Conservation (phyloP, 768 basidiomycete species). For the Panaeolus cyanescens region DNA sequence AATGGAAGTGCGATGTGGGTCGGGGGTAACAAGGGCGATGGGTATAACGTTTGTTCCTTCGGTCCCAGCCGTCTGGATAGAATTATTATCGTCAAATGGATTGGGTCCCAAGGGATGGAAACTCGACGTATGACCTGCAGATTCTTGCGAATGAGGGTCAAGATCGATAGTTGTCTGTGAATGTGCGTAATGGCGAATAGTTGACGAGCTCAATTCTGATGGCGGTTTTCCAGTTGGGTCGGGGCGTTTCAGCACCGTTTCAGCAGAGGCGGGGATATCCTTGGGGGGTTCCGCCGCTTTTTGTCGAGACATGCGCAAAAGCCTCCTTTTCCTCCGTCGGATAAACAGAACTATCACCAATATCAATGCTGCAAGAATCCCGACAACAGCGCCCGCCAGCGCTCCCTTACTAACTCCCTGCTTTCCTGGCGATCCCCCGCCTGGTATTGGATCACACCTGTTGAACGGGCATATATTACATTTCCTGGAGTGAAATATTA, state of each 20-base stretch:
- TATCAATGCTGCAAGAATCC: slow-evolving; percentile 59
- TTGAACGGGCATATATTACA: slow-evolving; percentile 58
- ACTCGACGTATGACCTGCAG: slow-evolving; percentile 41
- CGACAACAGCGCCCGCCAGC: slow-evolving; percentile 74
- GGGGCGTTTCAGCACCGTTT: slow-evolving; percentile 78
- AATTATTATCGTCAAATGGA: slow-evolving; percentile 77
- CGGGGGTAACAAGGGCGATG: slow-evolving; percentile 76
- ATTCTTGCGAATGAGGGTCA: slow-evolving; percentile 50
- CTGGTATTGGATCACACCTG: slow-evolving; percentile 45
- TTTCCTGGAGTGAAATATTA: slow-evolving; percentile 40
- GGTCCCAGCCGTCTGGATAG: slow-evolving; percentile 82
- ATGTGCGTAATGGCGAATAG: slow-evolving; percentile 43
- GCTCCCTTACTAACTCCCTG: slow-evolving; percentile 65
- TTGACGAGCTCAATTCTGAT: slow-evolving; percentile 28
- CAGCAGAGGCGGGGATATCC: slow-evolving; percentile 75
- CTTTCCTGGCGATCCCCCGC: slow-evolving; percentile 21
- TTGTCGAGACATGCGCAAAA: slow-evolving; percentile 37
- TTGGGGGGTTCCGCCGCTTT: slow-evolving; percentile 41
- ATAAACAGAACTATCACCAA: slow-evolving; percentile 53
- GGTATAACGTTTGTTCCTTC: slow-evolving; percentile 86
- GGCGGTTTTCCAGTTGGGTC: slow-evolving; percentile 72
- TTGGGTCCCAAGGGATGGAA: slow-evolving; percentile 42
- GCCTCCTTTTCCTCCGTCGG: slow-evolving; percentile 63
- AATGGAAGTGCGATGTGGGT: slow-evolving; percentile 37
- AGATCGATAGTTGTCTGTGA: slow-evolving; percentile 60